phyloP scores from a whole-genome alignment of 1,284 basidiomycete genomes.

The Ustilago hordei region DNA sequence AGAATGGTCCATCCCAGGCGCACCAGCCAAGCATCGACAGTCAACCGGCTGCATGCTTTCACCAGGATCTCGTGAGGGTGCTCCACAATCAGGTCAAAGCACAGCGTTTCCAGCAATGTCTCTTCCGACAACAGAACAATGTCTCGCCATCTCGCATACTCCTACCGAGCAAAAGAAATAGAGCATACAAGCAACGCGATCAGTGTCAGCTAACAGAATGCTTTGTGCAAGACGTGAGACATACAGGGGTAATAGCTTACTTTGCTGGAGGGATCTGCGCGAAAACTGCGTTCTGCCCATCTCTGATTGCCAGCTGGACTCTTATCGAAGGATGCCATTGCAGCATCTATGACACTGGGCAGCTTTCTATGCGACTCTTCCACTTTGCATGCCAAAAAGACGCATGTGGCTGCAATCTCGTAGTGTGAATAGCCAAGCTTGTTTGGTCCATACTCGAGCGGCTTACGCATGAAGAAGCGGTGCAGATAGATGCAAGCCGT shows the following conservation, averaged over 20 bases:
- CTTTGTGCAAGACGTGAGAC: not conserved
- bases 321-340: conserved; percentile 76
- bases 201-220: not conserved
- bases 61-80: conserved; percentile 76
- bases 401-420: conserved; percentile 86
- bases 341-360: conserved; percentile 83
- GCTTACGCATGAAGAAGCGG: conserved; percentile 91
- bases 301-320: conserved; percentile 71
- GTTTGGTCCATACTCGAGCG: conserved; percentile 75
- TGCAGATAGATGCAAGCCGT: conserved; percentile 87
- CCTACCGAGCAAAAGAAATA: conserved; percentile 21
- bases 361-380: conserved; percentile 88
- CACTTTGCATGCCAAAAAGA: conserved; percentile 91
- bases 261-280: conserved; percentile 45
- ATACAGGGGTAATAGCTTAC: conserved; percentile 9
- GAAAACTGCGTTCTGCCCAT: conserved; percentile 57
- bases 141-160: conserved; percentile 75
- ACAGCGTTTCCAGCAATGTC: conserved; percentile 84
- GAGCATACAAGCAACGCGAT: not conserved
- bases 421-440: conserved; percentile 72
- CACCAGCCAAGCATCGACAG: conserved; percentile 45
- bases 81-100: conserved; percentile 88
- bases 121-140: conserved; percentile 84
- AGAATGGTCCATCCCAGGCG: conserved; percentile 59
- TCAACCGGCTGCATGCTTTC: conserved; percentile 54